phyloP scores from a whole-genome alignment of 108 stramenopile genomes.

The Skeletonema marinoi region DNA sequence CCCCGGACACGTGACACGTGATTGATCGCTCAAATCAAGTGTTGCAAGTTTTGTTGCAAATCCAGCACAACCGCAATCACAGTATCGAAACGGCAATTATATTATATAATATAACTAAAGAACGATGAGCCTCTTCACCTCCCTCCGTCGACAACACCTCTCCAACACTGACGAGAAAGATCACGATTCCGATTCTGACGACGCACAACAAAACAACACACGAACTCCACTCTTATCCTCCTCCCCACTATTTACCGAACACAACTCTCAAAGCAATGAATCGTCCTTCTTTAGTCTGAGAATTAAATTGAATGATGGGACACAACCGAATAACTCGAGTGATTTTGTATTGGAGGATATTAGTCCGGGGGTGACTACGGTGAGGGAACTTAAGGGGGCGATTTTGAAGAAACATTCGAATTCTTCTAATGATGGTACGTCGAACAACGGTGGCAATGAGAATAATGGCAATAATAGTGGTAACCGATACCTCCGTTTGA shows the following conservation, averaged over 20 bases:
- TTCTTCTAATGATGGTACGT: background rate
- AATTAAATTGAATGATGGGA: slow-evolving; percentile 33
- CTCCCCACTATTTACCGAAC: background rate
- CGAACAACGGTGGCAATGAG: background rate
- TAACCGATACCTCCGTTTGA: slow-evolving; percentile 65
- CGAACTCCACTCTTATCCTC: background rate
- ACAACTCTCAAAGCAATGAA: background rate
- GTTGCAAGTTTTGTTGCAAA: no score
- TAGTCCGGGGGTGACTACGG: background rate
- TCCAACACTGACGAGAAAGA: background rate
- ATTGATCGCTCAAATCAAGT: no score
- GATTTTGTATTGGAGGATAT: slow-evolving; percentile 10
- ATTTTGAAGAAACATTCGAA: slow-evolving; percentile 14
- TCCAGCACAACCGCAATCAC: no score
- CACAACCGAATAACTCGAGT: background rate
- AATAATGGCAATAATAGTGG: background rate
- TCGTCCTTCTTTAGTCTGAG: slow-evolving; percentile 5
- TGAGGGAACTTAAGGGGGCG: slow-evolving; percentile 15
- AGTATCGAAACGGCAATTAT: no score
- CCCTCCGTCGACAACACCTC: background rate
- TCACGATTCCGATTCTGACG: background rate
- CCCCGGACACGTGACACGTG: no score
- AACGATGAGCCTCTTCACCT: background rate
- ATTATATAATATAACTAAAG: no score
- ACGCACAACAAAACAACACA: background rate